These are phyloP conservation scores for Polytrichum commune DNA, from an alignment of 225 moss, liverwort and hornwort genomes.

Conservation along the genomic window DNA sequence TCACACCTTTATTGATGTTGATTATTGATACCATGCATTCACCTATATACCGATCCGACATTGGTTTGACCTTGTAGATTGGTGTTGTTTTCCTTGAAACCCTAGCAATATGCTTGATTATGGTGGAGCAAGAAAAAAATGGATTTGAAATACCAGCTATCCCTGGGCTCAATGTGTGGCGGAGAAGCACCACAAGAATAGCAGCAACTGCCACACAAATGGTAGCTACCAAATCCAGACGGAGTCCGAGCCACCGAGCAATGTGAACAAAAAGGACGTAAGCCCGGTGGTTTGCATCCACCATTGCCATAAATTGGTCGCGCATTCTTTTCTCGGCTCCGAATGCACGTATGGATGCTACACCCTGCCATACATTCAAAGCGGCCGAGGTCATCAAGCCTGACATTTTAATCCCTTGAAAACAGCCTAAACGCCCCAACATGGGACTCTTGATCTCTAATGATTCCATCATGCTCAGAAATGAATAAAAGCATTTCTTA, in stretches of 20 bases:
- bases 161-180: slow-evolving; percentile 32
- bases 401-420: too few species aligned
- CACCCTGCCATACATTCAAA: slow-evolving; percentile 20
- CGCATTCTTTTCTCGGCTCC: slow-evolving; percentile 35
- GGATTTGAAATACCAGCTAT: slow-evolving; percentile 22
- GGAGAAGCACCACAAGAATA: slow-evolving; percentile 36
- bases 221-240: slow-evolving; percentile 47
- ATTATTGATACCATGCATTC: too few species aligned
- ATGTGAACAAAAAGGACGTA: slow-evolving; percentile 36
- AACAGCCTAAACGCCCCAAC: too few species aligned
- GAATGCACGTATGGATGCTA: slow-evolving; percentile 52
- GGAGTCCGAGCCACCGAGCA: slow-evolving; percentile 49
- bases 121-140: background rate
- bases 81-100: background rate
- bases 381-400: too few species aligned
- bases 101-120: background rate
- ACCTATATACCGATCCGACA: too few species aligned
- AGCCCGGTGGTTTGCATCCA: slow-evolving; percentile 59
- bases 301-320: slow-evolving; percentile 31
- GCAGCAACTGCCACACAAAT: slow-evolving; percentile 36
- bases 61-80: too few species aligned
- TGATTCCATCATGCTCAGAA: too few species aligned
- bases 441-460: too few species aligned
- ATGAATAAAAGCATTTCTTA: too few species aligned
- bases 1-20: too few species aligned